Evolutionary conservation across 2,329 filamentous ascomycete species (phyloP).

Genomic region (Tolypocladium endophyticum): DNA sequence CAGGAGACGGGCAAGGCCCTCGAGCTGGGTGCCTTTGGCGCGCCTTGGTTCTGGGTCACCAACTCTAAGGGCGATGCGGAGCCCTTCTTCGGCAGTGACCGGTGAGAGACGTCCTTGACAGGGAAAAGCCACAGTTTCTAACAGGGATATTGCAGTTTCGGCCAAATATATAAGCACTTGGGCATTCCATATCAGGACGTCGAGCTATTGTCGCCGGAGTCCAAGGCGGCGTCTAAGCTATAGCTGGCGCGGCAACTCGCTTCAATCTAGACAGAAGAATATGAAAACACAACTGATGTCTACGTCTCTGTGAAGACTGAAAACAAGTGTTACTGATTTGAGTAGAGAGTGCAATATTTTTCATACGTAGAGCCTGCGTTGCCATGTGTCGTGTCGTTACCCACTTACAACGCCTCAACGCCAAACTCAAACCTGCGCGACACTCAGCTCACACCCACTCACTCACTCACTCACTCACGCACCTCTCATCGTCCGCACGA

Average conservation of each 20-base stretch:
- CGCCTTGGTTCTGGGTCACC: slow-evolving; percentile 64
- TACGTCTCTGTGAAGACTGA: not conserved
- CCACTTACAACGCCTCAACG: not conserved
- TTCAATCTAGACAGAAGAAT: not conserved
- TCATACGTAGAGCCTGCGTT: not conserved
- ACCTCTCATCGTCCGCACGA: not conserved
- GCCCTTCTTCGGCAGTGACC: slow-evolving; percentile 70
- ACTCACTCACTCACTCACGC: not conserved
- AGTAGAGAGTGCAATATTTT: not conserved
- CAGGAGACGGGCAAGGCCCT: slow-evolving; percentile 50
- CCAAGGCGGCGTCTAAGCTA: slow-evolving; percentile 19
- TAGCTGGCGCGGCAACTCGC: slow-evolving; percentile 5
- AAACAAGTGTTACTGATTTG: not conserved
- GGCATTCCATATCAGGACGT: slow-evolving; percentile 49
- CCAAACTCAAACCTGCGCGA: not conserved
- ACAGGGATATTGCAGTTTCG: slow-evolving; percentile 35
- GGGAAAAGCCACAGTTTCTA: not conserved
- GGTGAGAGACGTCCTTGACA: slow-evolving; percentile 22
- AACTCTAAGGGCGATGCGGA: slow-evolving; percentile 47
- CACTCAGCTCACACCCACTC: not conserved
- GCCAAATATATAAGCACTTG: slow-evolving; percentile 58
- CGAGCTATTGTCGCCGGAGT: slow-evolving; percentile 16
- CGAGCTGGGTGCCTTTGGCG: slow-evolving; percentile 60
- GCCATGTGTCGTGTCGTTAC: not conserved
- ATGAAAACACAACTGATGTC: not conserved